Conservation (phyloP, 2,329 filamentous ascomycete species). For the Paracamarosporium sp. region DNA sequence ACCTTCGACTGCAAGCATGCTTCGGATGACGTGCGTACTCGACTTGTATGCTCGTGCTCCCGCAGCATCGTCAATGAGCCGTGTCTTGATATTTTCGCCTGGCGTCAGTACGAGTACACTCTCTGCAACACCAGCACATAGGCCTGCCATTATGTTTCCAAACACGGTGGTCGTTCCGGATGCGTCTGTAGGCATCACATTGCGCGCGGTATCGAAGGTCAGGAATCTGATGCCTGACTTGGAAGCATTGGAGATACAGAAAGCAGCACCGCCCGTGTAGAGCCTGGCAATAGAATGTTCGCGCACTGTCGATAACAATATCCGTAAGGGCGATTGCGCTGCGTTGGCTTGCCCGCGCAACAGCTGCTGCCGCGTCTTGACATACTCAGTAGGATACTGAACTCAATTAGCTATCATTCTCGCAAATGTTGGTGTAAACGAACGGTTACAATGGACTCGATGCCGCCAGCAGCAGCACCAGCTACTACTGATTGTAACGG, state of each 20-base stretch:
- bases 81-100: conserved; percentile 15
- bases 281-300: conserved; percentile 4
- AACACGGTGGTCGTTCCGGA: conserved; percentile 6
- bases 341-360: not conserved
- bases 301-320: conserved; percentile 7
- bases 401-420: not conserved
- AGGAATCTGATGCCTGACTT: conserved; percentile 16
- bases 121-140: conserved; percentile 14
- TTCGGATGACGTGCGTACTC: conserved; percentile 7
- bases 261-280: conserved; percentile 9
- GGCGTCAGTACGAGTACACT: conserved; percentile 12
- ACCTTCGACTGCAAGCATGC: conserved; percentile 6
- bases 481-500: conserved; percentile 10
- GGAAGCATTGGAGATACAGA: conserved; percentile 14
- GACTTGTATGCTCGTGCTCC: not conserved
- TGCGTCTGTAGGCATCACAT: conserved; percentile 5
- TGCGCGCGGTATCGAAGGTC: conserved; percentile 11
- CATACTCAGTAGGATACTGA: conserved; percentile 17
- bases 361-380: conserved; percentile 16
- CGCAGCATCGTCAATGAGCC: conserved; percentile 12
- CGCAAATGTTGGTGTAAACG: not conserved
- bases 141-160: conserved; percentile 11
- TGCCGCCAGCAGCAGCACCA: conserved; percentile 9
- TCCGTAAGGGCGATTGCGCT: not conserved
- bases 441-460: conserved; percentile 10